phyloP scores from a whole-genome alignment of 768 basidiomycete genomes.

The Suillus luteus region DNA sequence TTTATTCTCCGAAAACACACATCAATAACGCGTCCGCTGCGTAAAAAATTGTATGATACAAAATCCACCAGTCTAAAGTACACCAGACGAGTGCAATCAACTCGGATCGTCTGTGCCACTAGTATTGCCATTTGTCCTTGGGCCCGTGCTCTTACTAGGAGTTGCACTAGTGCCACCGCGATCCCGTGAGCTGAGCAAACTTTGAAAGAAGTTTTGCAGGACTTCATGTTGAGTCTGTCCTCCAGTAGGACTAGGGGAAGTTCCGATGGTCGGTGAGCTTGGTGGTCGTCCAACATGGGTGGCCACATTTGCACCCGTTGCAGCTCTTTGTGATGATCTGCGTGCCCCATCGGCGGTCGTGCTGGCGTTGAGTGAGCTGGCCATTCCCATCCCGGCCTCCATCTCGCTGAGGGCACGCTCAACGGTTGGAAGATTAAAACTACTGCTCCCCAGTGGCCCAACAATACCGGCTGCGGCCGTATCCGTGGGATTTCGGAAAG shows the following conservation, averaged over 20 bases:
- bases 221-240: slow-evolving; percentile 82
- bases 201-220: slow-evolving; percentile 87
- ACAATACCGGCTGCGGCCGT: slow-evolving; percentile 71
- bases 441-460: slow-evolving; percentile 88
- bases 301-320: slow-evolving; percentile 38
- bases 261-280: slow-evolving; percentile 39
- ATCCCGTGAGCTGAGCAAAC: slow-evolving; percentile 71
- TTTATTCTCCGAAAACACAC: slow-evolving; percentile 16
- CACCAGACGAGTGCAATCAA: slow-evolving; percentile 18
- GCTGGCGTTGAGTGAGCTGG: slow-evolving; percentile 37
- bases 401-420: slow-evolving; percentile 87
- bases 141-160: slow-evolving; percentile 24
- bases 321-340: slow-evolving; percentile 33
- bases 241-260: slow-evolving; percentile 46
- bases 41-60: slow-evolving; percentile 9
- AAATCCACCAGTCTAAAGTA: slow-evolving; percentile 1
- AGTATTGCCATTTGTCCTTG: slow-evolving; percentile 39
- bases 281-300: slow-evolving; percentile 37
- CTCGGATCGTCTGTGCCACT: slow-evolving; percentile 41
- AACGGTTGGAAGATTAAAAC: slow-evolving; percentile 83
- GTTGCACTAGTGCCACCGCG: slow-evolving; percentile 41
- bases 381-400: slow-evolving; percentile 58
- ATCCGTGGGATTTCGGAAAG: slow-evolving; percentile 80
- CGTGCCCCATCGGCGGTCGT: slow-evolving; percentile 37
- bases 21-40: slow-evolving; percentile 9